A percentile compares a stretch with the other conserved stretches of the same genome.
These are phyloP conservation scores for Zygosaccharomyces bailii DNA, from an alignment of 805 yeast genomes.

Conservation along the genomic window DNA sequence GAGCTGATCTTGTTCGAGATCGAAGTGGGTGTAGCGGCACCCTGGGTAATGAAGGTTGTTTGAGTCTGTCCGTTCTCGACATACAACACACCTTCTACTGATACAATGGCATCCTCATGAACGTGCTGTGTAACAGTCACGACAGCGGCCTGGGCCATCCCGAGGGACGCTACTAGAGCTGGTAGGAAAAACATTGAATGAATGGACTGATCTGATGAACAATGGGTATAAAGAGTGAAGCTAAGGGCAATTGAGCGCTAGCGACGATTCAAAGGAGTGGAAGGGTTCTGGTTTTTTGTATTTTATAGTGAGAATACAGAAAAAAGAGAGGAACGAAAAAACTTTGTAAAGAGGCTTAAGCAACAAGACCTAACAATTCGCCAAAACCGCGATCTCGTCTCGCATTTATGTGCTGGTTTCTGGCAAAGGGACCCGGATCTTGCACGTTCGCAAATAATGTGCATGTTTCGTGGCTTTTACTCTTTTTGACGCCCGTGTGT, in stretches of 20 bases:
- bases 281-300: slow-evolving; percentile 3
- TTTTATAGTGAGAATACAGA: slow-evolving; percentile 1
- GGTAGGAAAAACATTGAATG: slow-evolving; percentile 6
- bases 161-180: slow-evolving; percentile 4
- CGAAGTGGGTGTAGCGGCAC: slow-evolving; percentile 14
- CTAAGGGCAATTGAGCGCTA: background rate
- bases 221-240: background rate
- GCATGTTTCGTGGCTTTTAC: slow-evolving; percentile 5
- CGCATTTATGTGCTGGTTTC: slow-evolving; percentile 5
- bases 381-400: background rate
- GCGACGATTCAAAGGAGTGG: slow-evolving; percentile 3
- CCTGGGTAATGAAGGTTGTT: slow-evolving; percentile 25
- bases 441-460: background rate
- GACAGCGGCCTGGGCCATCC: slow-evolving; percentile 24
- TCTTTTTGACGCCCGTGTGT: slow-evolving; percentile 1
- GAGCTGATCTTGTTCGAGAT: slow-evolving; percentile 15
- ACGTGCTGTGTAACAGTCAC: slow-evolving; percentile 34
- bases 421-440: background rate
- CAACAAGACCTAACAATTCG: background rate
- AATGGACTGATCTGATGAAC: slow-evolving; percentile 4
- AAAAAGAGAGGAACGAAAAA: background rate
- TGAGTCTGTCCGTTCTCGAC: slow-evolving; percentile 26
- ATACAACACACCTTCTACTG: slow-evolving; percentile 29
- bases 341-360: background rate
- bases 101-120: slow-evolving; percentile 24